Evolutionary conservation across 2,329 filamentous ascomycete genomes (phyloP), one percentile per base, ranked within the genome.

Genomic region (Aspergillus texensis): DNA sequence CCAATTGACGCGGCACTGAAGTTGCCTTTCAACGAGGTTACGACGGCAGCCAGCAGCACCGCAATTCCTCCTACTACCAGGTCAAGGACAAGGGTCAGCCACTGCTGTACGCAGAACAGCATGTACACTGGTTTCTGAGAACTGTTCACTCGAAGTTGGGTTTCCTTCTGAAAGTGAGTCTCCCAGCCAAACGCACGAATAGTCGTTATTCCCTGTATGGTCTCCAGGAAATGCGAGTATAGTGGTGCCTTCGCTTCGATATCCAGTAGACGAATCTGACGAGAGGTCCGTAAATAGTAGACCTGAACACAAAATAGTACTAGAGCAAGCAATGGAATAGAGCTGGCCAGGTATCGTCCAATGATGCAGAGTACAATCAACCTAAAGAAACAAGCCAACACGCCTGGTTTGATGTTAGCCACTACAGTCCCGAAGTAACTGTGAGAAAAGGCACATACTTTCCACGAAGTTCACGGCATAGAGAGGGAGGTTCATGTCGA

Each of bases 161-260:
- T 79, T 34, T 79, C 79, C 14, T 77, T 65, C 1, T 77, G 71
- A 30, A 82, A 76, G 1, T 73, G 70, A 2, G 67, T 63, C 19
- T 78, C 75, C 83, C 83, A 85, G 1, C 77, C 78, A 58, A 84
- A 85, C 0, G 84, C 80, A 8, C 83, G 80, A 26, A 87, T 80
- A 0, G 83, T 85, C 0, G 76, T 65, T 0, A 85, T 66, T 0
- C 84, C 84, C 4, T 77, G 72, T 1, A 84, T 67, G 0, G 82
- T 82, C 61, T 86, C 84, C 5, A 79, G 73, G 63, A 85, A 85
- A 43, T 85, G 80, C 34, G 34, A 36, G 12, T 36, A 36, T 14
- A 36, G 34, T 14, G 34, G 34, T 6, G 34, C 34, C 34, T 36
- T 36, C 11, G 34, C 34, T 36, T 36, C 34, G 34, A 36, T 36